Evolutionary conservation across 2,329 filamentous ascomycete genomes (phyloP), one percentile per base, ranked within the genome.

Genomic region (Ciborinia camelliae): DNA sequence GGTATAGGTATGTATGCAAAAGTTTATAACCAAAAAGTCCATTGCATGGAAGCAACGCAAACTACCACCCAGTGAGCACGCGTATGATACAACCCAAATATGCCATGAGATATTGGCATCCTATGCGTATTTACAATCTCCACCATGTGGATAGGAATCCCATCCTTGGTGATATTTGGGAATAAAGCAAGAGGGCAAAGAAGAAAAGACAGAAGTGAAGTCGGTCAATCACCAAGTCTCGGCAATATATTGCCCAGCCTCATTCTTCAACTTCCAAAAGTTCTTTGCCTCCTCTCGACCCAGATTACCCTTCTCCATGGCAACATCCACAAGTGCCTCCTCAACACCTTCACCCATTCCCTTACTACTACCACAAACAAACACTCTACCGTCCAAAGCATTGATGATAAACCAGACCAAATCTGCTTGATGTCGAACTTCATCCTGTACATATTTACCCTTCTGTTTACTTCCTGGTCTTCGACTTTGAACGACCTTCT

Each of bases 331-430:
- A 18, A 99, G 82, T 0, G 94, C 91, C 54, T 87, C 83, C 76
- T 98, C 90, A 3, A 99, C 95, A 52, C 95, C 95, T 77, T 98
- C 95, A 66, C 95, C 95, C 95, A 99, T 99, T 64, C 95, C 95
- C 80, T 91, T 92, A 74, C 88, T 92, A 78, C 90, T 96, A 58
- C 95, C 95, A 76, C 95, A 99, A 65, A 99, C 95, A 75, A 99
- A 99, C 61, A 98, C 88, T 61, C 95, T 88, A 1, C 95, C 95
- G 73, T 99, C 95, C n/a, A 98, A 82, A 2, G 92, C 88, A 76
- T 98, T 98, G 81, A 96, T 90, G 69, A 98, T 92, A 76, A 92
- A 96, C 95, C 95, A 99, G 20, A 98, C 94, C n/a, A 98, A 84
- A 74, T 98, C 95, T 1, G 93, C 91, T 76, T 98, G 95, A 69